Evolutionary conservation across 2,329 filamentous ascomycete species (phyloP), one percentile per base, ranked within the genome.

Genomic region (Achaetomium macrosporum): DNA sequence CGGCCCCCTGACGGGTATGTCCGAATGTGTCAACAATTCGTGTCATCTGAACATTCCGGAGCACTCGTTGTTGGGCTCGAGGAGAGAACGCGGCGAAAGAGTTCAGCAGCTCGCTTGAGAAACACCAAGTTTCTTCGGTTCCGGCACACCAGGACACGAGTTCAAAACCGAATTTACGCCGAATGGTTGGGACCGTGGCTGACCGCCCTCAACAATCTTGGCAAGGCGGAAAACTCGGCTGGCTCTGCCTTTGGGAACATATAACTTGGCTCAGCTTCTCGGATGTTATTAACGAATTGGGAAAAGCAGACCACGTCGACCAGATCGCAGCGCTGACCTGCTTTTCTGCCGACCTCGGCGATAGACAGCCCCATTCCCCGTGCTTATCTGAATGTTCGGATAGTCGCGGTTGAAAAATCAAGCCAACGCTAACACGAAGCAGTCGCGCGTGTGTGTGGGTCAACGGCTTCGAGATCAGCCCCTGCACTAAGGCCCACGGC

Each of bases 371-470:
- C 31, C 39, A 13, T 36, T n/a, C n/a, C n/a, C n/a, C n/a, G n/a
- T 42, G 49, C 30, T 30, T 17, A 39, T 19, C 35, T 29, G 25
- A 15, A 9, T 31, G 9, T 35, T 46, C 49, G 49, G 49, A 46
- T 51, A 51, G 29, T 35, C 49, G 49, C 49, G 49, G 49, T 51
- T 51, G 9, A 51, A 31, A n/a, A 5, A 15, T 7, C 7, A 13
- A 33, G 29, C 36, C 15, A 42, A 40, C 37, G 42, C 29, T 30
- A n/a, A 31, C 25, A 25, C 7, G 25, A 25, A 25, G 25, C 25
- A 25, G 25, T 25, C 7, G n/a, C n/a, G n/a, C 25, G 25, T 7
- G 25, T 25, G 25, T 25, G 25, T 25, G 25, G 25, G 25, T 25
- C 25, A 25, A 25, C 25, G 25, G 25, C 25, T 4, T 25, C 25